A percentile compares a stretch with the other conserved stretches of the same genome.
Conservation (phyloP, 2,329 filamentous ascomycete species). For the Tolypocladium pustulatum region DNA sequence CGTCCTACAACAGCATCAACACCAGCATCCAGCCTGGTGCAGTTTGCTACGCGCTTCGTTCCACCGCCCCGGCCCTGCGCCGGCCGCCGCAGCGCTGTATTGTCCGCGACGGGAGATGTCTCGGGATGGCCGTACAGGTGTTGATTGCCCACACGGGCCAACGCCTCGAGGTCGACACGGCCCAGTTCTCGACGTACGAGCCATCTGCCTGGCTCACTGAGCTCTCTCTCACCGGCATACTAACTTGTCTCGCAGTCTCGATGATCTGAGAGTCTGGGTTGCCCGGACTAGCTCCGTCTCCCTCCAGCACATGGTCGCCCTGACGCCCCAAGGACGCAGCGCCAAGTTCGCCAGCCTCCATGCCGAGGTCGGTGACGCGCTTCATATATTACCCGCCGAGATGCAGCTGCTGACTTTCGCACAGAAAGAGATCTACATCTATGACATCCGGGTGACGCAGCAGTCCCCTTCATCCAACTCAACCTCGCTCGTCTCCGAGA, state of each 20-base stretch:
- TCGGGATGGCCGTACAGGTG: conserved; percentile 78
- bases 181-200: conserved; percentile 61
- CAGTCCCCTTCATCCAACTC: conserved; percentile 35
- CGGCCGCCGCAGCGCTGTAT: conserved; percentile 16
- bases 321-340: conserved; percentile 77
- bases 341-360: conserved; percentile 72
- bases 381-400: background rate
- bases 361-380: conserved; percentile 52
- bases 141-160: conserved; percentile 90
- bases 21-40: background rate
- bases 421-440: conserved; percentile 83
- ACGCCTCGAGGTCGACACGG: conserved; percentile 68
- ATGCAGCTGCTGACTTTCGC: background rate
- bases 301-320: conserved; percentile 68
- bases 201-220: background rate
- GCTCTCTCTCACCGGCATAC: background rate
- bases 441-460: conserved; percentile 69
- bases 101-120: conserved; percentile 32
- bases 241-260: conserved; percentile 44
- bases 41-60: background rate
- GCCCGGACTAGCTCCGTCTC: conserved; percentile 64
- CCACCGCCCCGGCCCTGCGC: background rate
- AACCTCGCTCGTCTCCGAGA: conserved; percentile 34
- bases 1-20: background rate
- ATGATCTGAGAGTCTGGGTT: conserved; percentile 78